These are phyloP conservation scores for Backusella australiensis DNA, from an alignment of 192 early-diverging fungal species.

Conservation along the genomic window DNA sequence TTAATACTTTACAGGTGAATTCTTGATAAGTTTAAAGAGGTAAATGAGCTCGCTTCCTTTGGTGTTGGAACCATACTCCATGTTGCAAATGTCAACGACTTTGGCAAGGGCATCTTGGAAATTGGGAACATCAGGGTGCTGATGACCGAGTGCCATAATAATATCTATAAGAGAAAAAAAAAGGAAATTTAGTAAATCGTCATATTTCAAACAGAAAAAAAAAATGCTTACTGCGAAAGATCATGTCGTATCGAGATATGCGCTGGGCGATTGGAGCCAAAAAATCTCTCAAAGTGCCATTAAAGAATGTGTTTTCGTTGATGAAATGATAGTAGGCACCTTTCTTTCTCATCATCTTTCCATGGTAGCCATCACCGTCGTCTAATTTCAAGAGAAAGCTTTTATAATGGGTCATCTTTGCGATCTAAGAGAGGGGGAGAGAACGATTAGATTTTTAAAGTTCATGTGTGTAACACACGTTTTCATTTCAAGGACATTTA, in stretches of 20 bases:
- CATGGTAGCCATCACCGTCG: neutral
- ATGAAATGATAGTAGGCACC: neutral
- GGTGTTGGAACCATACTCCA: slow-evolving; percentile 22
- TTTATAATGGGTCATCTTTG: neutral
- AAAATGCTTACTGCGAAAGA: slow-evolving; percentile 11
- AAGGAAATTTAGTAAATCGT: neutral
- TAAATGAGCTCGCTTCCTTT: slow-evolving; percentile 17
- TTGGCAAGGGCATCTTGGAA: slow-evolving; percentile 5
- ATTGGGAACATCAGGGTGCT: slow-evolving; percentile 18
- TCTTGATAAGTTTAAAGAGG: slow-evolving; percentile 16
- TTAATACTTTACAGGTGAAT: slow-evolving; percentile 18
- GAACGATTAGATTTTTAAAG: neutral
- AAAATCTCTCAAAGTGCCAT: neutral
- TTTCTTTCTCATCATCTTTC: neutral
- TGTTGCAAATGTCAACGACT: slow-evolving; percentile 12
- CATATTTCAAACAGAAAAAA: neutral
- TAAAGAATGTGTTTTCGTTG: neutral
- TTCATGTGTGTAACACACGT: neutral
- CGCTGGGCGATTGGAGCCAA: slow-evolving; percentile 22
- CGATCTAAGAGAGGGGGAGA: neutral
- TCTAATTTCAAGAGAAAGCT: neutral
- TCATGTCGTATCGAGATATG: slow-evolving; percentile 14
- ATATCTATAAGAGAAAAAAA: slow-evolving; percentile 2
- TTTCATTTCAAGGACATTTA: slow-evolving; percentile 9
- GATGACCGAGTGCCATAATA: neutral